Base-by-base conservation (phyloP, 148 eudicot species). In the Silene latifolia region DNA sequence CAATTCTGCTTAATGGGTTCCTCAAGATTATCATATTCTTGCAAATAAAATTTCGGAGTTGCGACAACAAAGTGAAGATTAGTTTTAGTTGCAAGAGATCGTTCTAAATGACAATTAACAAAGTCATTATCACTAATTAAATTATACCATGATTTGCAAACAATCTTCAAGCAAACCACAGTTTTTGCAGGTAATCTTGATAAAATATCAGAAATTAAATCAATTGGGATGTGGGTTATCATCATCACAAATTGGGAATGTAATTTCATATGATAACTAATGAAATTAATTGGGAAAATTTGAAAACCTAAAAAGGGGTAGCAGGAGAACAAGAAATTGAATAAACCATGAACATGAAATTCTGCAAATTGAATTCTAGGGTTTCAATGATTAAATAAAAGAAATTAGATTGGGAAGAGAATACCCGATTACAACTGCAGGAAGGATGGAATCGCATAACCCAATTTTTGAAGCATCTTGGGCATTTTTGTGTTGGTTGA, bases 121-220 rank as follows among this genome's bases (percentile, higher is more conserved):
- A 70, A 70, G 19, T 72, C 32, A 18, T 27, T 1, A 24, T 23
- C 18, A 13, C 10, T 67, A 12, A 78, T 73, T 5, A 73, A 46
- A 44, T 58, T n/a, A 46, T 29, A 27, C 81, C 81, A 78, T n/a
- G 25, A 44, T 8, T 73, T 78, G 53, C 72, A 66, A 13, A 78
- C 61, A 8, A 32, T 67, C 32, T 78, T 78, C 35, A 42, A 73
- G 2, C 79, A 20, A 0, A 67, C 3, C 27, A 78, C 67, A 24
- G 59, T 7, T 78, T 78, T 78, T 14, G 73, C 77, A 10, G 77
- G 73, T 29, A 73, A 79, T 73, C 56, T 54, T 15, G 62, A 11
- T 0, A 79, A 46, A 65, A 78, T 66, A 21, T 72, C 76, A 42
- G 24, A 7, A 21, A 60, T 56, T 5, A 71, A 18, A 71, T 58